phyloP scores from a whole-genome alignment of 2,329 filamentous ascomycete genomes.

The Aspergillus pseudonomiae region DNA sequence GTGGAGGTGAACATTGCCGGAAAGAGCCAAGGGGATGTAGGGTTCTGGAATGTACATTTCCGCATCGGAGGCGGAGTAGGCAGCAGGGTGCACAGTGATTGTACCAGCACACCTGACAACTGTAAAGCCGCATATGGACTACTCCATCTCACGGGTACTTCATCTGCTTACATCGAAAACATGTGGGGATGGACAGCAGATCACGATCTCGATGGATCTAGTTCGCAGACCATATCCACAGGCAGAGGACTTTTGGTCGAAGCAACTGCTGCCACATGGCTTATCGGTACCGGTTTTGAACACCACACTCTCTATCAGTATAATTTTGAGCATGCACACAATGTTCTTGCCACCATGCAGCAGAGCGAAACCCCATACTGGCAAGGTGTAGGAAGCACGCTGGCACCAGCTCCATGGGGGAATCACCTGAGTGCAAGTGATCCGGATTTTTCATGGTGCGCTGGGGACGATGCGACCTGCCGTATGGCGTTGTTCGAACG shows the following conservation, averaged over 20 bases:
- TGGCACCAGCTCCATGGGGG: conserved; percentile 34
- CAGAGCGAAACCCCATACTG: conserved; percentile 39
- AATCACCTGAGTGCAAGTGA: conserved; percentile 25
- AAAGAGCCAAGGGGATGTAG: conserved; percentile 52
- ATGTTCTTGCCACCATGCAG: conserved; percentile 44
- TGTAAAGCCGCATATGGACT: conserved; percentile 55
- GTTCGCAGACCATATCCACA: conserved; percentile 34
- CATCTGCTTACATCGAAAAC: conserved; percentile 58
- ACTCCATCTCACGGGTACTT: conserved; percentile 52
- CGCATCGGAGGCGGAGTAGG: conserved; percentile 51
- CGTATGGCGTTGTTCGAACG: conserved; percentile 39
- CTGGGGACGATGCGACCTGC: conserved; percentile 33
- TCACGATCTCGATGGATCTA: conserved; percentile 51
- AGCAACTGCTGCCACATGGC: conserved; percentile 47
- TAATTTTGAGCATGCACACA: conserved; percentile 46
- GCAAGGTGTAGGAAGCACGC: conserved; percentile 35
- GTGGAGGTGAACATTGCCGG: conserved; percentile 57
- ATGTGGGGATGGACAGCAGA: conserved; percentile 53
- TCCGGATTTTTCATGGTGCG: conserved; percentile 33
- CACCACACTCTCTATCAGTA: conserved; percentile 54
- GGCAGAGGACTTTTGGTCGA: conserved; percentile 48
- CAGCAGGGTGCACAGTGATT: conserved; percentile 43
- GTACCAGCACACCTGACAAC: conserved; percentile 32
- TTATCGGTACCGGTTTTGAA: conserved; percentile 51
- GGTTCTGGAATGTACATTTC: conserved; percentile 52